Conservation (phyloP, 1,139 yeast genomes). For the Hemisphaericaspora xylanilytica region DNA sequence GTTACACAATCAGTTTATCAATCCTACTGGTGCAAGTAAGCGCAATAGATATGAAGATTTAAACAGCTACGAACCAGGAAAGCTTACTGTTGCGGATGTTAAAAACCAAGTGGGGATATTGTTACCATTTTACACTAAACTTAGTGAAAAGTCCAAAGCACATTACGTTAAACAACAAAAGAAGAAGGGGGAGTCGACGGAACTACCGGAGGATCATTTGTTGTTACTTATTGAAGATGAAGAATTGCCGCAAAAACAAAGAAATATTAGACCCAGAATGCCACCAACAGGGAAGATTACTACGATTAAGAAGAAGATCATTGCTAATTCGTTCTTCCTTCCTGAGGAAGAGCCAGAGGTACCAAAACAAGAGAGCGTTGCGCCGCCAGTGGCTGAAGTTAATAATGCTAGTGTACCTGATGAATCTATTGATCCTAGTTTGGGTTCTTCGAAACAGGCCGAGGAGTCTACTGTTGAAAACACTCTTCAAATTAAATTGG, state of each 20-base stretch:
- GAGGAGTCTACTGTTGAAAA: slow-evolving; percentile 6
- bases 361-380: slow-evolving; percentile 2
- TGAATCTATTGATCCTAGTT: slow-evolving; percentile 1
- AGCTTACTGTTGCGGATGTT: slow-evolving; percentile 50
- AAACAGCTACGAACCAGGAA: slow-evolving; percentile 48
- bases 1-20: slow-evolving; percentile 52
- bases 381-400: background rate
- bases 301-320: slow-evolving; percentile 60
- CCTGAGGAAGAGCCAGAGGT: slow-evolving; percentile 25
- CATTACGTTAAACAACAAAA: slow-evolving; percentile 49
- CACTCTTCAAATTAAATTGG: slow-evolving; percentile 6
- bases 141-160: slow-evolving; percentile 52
- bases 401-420: background rate
- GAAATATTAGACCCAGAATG: slow-evolving; percentile 76
- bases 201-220: slow-evolving; percentile 40
- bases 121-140: slow-evolving; percentile 53
- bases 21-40: slow-evolving; percentile 42
- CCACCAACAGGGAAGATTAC: slow-evolving; percentile 94
- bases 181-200: slow-evolving; percentile 51
- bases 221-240: slow-evolving; percentile 69
- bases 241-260: slow-evolving; percentile 74
- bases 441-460: background rate
- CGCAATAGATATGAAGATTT: slow-evolving; percentile 63
- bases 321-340: slow-evolving; percentile 50
- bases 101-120: slow-evolving; percentile 57